Evolutionary conservation across 805 yeast genomes (phyloP), one percentile per base, ranked within the genome.

Genomic region (Kodamaea leandrae): DNA sequence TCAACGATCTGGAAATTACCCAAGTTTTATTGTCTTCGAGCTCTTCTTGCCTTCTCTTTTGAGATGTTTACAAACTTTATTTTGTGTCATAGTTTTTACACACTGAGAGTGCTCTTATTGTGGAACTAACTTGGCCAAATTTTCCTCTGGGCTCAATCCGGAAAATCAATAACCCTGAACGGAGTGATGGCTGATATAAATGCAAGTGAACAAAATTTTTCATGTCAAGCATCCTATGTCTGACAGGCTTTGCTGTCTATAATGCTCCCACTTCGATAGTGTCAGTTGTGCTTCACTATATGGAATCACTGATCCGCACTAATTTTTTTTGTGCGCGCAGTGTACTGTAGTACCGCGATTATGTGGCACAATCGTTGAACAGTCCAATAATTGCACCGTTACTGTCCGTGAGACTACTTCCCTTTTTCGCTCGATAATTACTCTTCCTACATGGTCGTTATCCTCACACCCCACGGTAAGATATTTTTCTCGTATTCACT

Each of bases 41-140:
- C 32, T 6, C 18, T 30, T 5, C 15, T 24, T 37, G 20, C n/a
- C 25, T 38, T 29, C 41, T 38, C 19, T 18, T 38, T 38, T 30
- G 14, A 38, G 41, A 24, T 38, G 41, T 38, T 38, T 38, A 38
- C 41, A 38, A 32, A 30, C 39, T 30, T 32, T 26, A 17, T 27
- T 38, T 38, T 38, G 41, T 38, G 33, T 32, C 36, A 21, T 17
- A 10, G 16, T 28, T 29, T 30, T 23, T 16, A 14, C 17, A 13
- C 32, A 10, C 4, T 5, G 13, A 14, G 7, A 10, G 13, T 14
- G n/a, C 17, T 10, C 32, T 17, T 5, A 27, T 14, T 10, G 32
- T 27, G 32, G 13, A 27, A 27, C 32, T 27, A 14, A 14, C 15
- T 10, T 5, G 5, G 32, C 32, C 32, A 5, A 25, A 25, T 27